Evolutionary conservation across 495 filamentous ascomycete species (phyloP), one percentile per base, ranked within the genome.

Genomic region (Podospora tetraspora): DNA sequence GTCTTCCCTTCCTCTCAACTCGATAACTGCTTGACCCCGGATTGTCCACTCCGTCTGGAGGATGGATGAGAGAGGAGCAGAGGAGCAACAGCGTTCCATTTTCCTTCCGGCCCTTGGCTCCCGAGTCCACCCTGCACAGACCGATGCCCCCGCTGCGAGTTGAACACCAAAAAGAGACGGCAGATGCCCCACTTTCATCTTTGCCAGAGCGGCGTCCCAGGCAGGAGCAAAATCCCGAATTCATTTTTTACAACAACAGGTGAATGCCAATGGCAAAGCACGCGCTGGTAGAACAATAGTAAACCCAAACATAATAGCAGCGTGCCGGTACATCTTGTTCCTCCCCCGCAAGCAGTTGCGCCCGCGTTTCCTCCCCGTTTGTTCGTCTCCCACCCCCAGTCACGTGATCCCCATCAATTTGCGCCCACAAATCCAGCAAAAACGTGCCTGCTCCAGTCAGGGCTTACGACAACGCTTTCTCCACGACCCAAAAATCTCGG

Each of bases 401-500:
- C 75, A 77, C 74, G 75, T 77, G 75, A 77, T 57, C n/a, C 43
- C 29, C 11, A 3, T 13, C 61, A 74, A 71, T 77, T 74, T 76
- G 63, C 66, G 66, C 75, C 75, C 75, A 76, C 74, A 77, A 77
- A 73, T 70, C 37, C 63, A 52, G 66, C 59, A 75, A 64, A 75
- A 72, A 61, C 67, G 66, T 68, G 66, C 63, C 66, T 68, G 57
- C 62, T 72, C 66, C 60, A 62, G 67, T 72, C 75, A 74, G 74
- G 75, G 74, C 72, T 76, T 72, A 63, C 52, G 59, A 43, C 67
- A 71, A 76, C 69, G 56, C 64, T 72, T 74, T 34, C 72, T 77
- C 71, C 75, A 74, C 74, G 71, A 74, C 72, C 64, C 72, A 67
- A 76, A 76, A 77, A 77, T 75, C 72, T 76, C 72, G 67, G 74